These are phyloP conservation scores for Thielaviopsis punctulata DNA, from an alignment of 2,329 filamentous ascomycete species.

Conservation along the genomic window DNA sequence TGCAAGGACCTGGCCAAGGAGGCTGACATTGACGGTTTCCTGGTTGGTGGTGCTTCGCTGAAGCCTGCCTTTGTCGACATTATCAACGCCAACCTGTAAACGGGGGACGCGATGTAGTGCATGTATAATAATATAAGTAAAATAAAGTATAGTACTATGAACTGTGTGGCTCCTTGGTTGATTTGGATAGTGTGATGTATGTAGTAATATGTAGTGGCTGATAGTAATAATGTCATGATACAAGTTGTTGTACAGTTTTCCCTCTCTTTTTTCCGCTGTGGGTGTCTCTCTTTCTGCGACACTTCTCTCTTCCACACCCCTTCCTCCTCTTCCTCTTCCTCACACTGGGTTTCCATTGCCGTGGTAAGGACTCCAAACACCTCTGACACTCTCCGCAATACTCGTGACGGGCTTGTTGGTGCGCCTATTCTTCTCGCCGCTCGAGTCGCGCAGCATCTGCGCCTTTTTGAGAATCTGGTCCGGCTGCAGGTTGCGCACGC, in stretches of 20 bases:
- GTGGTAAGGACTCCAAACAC: slow-evolving; percentile 55
- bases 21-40: slow-evolving; percentile 91
- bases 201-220: background rate
- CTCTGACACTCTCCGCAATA: slow-evolving; percentile 48
- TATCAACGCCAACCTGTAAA: slow-evolving; percentile 38
- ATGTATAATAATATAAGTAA: slow-evolving; percentile 13
- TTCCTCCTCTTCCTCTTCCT: slow-evolving; percentile 5
- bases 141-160: no score
- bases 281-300: background rate
- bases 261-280: background rate
- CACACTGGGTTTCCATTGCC: slow-evolving; percentile 39
- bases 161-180: no score
- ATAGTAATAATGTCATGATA: background rate
- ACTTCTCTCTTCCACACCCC: background rate
- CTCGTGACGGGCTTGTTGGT: slow-evolving; percentile 47
- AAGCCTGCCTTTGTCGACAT: slow-evolving; percentile 72
- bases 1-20: slow-evolving; percentile 82
- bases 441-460: slow-evolving; percentile 54
- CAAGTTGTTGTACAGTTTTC: background rate
- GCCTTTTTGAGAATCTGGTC: slow-evolving; percentile 69
- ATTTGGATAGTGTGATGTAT: background rate
- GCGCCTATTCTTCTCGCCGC: slow-evolving; percentile 53
- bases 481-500: slow-evolving; percentile 70
- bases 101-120: slow-evolving; percentile 1
- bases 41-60: slow-evolving; percentile 88